Base-by-base conservation (phyloP, 2,329 filamentous ascomycete species). In the Ophiocordyceps unilateralis region DNA sequence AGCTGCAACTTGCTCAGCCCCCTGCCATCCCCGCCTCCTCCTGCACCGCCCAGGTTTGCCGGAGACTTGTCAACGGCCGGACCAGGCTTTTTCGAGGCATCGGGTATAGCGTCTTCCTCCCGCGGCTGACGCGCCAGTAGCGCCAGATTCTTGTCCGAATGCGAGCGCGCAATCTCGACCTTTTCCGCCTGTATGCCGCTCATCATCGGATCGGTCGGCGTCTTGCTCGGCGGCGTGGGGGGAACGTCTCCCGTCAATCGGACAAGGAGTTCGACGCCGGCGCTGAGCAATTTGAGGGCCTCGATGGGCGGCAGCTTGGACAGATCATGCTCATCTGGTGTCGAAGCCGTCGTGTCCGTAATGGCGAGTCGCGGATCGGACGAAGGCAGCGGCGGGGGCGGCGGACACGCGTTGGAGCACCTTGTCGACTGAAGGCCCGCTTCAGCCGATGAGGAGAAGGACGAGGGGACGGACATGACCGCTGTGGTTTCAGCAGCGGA, bases 281-380 rank as follows among this genome's bases (percentile, higher is more conserved):
- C 70, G 50, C 79, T 79, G n/a, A 96, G 72, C 48, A 93, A 67
- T 54, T 81, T 83, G 54, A 96, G 72, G 5, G 88, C 88, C 2
- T 78, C 78, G 42, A 80, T 68, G 4, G 86, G 77, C 1, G 77
- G 66, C 46, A 95, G 70, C 42, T 74, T 74, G 62, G 83, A 83
- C 47, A 93, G 72, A 57, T 87, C 80, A 59, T 83, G 70, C 45
- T 62, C 55, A 50, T 63, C 48, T 48, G 57, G 50, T 36, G 52
- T 53, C 23, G 52, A 47, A 44, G 50, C 44, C 37, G 43, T 47
- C 53, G 44, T 36, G 43, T 12, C 43, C 47, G 38, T 53, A 50
- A 49, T 45, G 47, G 48, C 45, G 48, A 65, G 50, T 44, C 55
- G 47, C 46, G 58, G 54, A 51, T 67, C 58, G 48, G 61, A 57